Percentiles rank a stretch among this genome's conserved stretches.
These are phyloP conservation scores for Myotisia sp. DNA, from an alignment of 2,329 filamentous ascomycete genomes.

Conservation along the genomic window DNA sequence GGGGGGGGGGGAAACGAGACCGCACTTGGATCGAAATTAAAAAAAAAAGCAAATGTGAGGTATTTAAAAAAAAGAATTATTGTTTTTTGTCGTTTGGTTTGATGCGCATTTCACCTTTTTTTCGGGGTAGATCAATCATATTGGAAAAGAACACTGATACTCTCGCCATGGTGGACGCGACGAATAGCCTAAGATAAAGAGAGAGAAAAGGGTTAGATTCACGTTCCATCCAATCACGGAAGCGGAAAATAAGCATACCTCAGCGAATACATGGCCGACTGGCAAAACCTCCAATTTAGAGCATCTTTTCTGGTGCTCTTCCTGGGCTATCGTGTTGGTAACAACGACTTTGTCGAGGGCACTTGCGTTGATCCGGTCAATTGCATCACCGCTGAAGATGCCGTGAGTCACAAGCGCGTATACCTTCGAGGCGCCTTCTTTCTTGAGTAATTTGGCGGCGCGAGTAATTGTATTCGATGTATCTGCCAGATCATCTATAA, in stretches of 20 bases:
- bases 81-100: too few species aligned
- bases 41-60: slow-evolving; percentile 1
- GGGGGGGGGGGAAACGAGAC: neutral
- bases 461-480: slow-evolving; percentile 95
- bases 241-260: slow-evolving; percentile 40
- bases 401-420: slow-evolving; percentile 91
- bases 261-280: slow-evolving; percentile 75
- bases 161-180: slow-evolving; percentile 92
- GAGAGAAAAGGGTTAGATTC: too few species aligned
- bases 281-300: slow-evolving; percentile 86
- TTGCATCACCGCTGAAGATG: slow-evolving; percentile 86
- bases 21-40: neutral
- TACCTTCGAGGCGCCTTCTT: slow-evolving; percentile 74
- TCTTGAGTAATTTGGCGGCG: slow-evolving; percentile 91
- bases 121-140: slow-evolving; percentile 58
- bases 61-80: neutral
- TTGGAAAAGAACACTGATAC: slow-evolving; percentile 88
- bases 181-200: slow-evolving; percentile 54
- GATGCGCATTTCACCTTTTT: too few species aligned
- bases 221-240: too few species aligned
- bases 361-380: slow-evolving; percentile 84
- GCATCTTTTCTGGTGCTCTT: slow-evolving; percentile 61
- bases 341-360: slow-evolving; percentile 86
- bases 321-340: slow-evolving; percentile 87
- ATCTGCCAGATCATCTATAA: slow-evolving; percentile 88